Conservation (phyloP, 352 stramenopile genomes). For the Pythium oligandrum region DNA sequence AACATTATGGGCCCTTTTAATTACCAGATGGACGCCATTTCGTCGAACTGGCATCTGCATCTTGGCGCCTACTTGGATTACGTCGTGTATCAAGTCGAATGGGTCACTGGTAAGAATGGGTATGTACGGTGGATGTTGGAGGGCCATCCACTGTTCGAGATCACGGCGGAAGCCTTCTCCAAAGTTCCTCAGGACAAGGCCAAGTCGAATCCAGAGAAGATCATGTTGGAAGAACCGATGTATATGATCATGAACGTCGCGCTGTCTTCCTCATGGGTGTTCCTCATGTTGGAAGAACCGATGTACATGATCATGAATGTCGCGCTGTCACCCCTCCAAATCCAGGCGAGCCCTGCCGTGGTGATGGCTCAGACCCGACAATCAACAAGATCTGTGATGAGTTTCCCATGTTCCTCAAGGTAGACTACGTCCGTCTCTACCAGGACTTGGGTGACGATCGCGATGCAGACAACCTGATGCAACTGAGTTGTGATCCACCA, state of each 20-base stretch:
- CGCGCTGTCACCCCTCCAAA: slow-evolving; percentile 74
- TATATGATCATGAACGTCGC: slow-evolving; percentile 94
- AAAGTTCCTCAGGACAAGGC: slow-evolving; percentile 43
- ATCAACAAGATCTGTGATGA: slow-evolving; percentile 40
- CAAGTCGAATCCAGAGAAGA: slow-evolving; percentile 49
- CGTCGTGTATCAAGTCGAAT: slow-evolving; percentile 66
- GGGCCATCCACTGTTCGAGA: slow-evolving; percentile 52
- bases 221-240: slow-evolving; percentile 87
- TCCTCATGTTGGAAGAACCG: slow-evolving; percentile 85
- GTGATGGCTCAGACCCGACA: slow-evolving; percentile 21
- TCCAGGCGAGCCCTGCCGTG: slow-evolving; percentile 33
- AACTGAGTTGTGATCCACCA: slow-evolving; percentile 25
- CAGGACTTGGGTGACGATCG: slow-evolving; percentile 17
- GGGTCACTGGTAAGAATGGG: slow-evolving; percentile 55
- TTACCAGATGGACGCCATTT: slow-evolving; percentile 78
- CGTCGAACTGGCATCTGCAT: slow-evolving; percentile 62
- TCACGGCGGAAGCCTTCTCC: slow-evolving; percentile 42
- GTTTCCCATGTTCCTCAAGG: slow-evolving; percentile 35
- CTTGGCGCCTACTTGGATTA: slow-evolving; percentile 52
- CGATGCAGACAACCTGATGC: slow-evolving; percentile 33
- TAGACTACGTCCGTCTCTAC: slow-evolving; percentile 29
- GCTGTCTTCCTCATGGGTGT: slow-evolving; percentile 88
- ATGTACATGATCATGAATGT: slow-evolving; percentile 94
- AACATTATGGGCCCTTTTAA: slow-evolving; percentile 65
- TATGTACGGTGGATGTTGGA: slow-evolving; percentile 72